A percentile compares a stretch with the other conserved stretches of the same genome.
Conservation (phyloP, 345 rosid genomes). For the Acer campestre region DNA sequence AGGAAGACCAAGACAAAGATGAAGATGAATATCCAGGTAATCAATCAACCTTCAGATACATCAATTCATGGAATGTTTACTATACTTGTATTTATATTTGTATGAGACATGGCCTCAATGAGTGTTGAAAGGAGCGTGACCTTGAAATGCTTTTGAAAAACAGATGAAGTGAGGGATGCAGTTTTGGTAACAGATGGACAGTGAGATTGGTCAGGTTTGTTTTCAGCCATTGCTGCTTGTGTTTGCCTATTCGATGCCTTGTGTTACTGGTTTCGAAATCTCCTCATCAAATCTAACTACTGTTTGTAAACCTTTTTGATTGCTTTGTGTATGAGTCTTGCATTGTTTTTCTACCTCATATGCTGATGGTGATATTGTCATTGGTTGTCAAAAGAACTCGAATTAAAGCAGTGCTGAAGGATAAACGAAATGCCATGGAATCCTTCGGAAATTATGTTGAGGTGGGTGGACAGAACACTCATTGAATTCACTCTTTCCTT, state of each 20-base stretch:
- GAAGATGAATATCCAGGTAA: slow-evolving; percentile 57
- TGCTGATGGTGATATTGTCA: slow-evolving; percentile 83
- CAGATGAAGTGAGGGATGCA: slow-evolving; percentile 57
- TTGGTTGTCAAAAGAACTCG: slow-evolving; percentile 68
- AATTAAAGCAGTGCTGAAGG: slow-evolving; percentile 79
- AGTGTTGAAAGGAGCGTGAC: not conserved
- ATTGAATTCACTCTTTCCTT: not conserved
- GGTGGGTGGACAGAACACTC: slow-evolving; percentile 39
- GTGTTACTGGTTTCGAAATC: not conserved
- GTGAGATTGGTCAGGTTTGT: slow-evolving; percentile 88
- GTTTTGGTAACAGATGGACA: slow-evolving; percentile 80
- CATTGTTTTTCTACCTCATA: slow-evolving; percentile 41
- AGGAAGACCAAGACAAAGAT: slow-evolving; percentile 27
- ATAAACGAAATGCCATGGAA: slow-evolving; percentile 66
- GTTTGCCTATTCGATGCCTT: not conserved
- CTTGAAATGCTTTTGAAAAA: slow-evolving; percentile 9
- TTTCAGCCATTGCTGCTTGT: not conserved
- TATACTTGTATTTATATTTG: not conserved
- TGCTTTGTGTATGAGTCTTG: slow-evolving; percentile 29
- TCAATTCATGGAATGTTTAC: not conserved
- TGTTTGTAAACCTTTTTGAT: not conserved
- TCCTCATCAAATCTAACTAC: too few species aligned
- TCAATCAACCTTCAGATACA: not conserved
- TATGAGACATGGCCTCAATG: not conserved
- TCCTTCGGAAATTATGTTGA: slow-evolving; percentile 91